Conservation (phyloP, 768 basidiomycete species). For the Lactifluus hygrophoroides region DNA sequence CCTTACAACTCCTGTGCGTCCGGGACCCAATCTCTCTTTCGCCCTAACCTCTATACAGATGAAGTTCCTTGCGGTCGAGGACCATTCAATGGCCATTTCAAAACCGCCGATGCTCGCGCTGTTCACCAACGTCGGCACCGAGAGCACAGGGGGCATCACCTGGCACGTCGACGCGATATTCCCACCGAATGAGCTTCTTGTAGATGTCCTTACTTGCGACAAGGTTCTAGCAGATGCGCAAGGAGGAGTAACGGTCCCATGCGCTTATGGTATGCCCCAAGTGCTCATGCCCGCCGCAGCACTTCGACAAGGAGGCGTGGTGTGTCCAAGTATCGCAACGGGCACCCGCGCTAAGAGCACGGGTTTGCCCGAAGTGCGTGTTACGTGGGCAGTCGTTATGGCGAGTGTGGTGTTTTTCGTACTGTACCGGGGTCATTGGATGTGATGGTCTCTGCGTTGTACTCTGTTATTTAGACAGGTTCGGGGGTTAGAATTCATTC, state of each 20-base stretch:
- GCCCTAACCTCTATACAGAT: conserved; percentile 28
- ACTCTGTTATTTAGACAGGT: background rate
- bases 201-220: conserved; percentile 47
- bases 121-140: conserved; percentile 44
- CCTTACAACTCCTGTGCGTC: conserved; percentile 38
- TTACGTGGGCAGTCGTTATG: conserved; percentile 11
- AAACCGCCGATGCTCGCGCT: conserved; percentile 51
- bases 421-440: conserved; percentile 5
- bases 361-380: background rate
- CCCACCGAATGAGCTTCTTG: conserved; percentile 33
- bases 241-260: conserved; percentile 35
- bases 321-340: conserved; percentile 22
- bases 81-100: conserved; percentile 38
- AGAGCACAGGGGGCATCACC: conserved; percentile 23
- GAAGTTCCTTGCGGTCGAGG: conserved; percentile 36
- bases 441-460: background rate
- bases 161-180: conserved; percentile 42
- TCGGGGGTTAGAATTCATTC: background rate
- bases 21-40: background rate
- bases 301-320: conserved; percentile 22
- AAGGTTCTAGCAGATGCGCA: conserved; percentile 29
- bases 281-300: conserved; percentile 31
- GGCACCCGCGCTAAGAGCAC: conserved; percentile 12
- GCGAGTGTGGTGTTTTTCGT: conserved; percentile 12
- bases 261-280: conserved; percentile 39